Evolutionary conservation across 1,284 basidiomycete genomes (phyloP), one percentile per base, ranked within the genome.

Genomic region (Apiotrichum laibachii): DNA sequence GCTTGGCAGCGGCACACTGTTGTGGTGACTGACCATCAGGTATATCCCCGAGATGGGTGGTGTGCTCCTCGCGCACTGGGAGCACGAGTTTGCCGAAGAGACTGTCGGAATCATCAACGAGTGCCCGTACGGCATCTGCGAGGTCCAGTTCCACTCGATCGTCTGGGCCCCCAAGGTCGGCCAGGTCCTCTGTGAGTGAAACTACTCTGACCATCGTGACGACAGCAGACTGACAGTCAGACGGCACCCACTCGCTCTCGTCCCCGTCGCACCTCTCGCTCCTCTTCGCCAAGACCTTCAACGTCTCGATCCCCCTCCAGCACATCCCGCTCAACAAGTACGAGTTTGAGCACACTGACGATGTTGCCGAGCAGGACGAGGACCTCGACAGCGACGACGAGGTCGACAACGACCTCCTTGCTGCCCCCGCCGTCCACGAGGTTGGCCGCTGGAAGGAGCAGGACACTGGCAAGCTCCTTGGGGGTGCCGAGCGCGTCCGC

Each of bases 181-280:
- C 40, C 89, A 90, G 84, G 85, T 85, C 71, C 83, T 97, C 31
- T 83, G 93, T 91, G 71, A 72, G 86, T 79, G 12, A 10, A 11
- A 7, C 22, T n/a, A 40, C 37, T 50, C 12, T 13, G 7, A 26
- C 11, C 22, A 11, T 6, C 26, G 5, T 10, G 37, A 13, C 13
- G n/a, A 33, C 16, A 16, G 46, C 33, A 12, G 22, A 18, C 13
- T 33, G 45, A 46, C 45, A 33, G 7, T 26, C 69, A 94, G 92
- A 84, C 57, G 95, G 93, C 8, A 88, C 85, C 60, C 85, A 98
- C 61, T 94, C 87, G 62, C 82, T 98, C 22, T 93, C 86, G 60
- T 96, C 93, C 1, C 93, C 95, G 0, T 93, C 95, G 61, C 95
- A 98, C 71, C 83, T 99, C 56, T 92, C 93, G 0, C 81, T 99